Evolutionary conservation across 495 filamentous ascomycete species (phyloP).

Genomic region (Penicillium verhagenii): DNA sequence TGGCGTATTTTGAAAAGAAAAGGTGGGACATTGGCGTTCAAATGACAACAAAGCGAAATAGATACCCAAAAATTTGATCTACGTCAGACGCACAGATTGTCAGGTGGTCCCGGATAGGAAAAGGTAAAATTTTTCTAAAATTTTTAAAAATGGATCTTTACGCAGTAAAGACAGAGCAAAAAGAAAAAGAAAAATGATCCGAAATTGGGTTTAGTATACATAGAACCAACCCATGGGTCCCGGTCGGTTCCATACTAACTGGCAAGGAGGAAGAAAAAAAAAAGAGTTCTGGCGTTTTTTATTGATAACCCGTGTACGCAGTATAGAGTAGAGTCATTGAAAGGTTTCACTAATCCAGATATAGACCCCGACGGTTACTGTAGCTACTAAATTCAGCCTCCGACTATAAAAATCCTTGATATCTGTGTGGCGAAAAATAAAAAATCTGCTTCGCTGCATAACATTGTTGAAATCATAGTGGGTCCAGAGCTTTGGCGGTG

Average conservation of each 20-base stretch:
- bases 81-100: slow-evolving; percentile 20
- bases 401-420: neutral
- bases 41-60: slow-evolving; percentile 5
- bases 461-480: slow-evolving; percentile 2
- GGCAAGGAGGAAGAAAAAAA: neutral
- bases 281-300: neutral
- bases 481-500: slow-evolving; percentile 6
- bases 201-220: neutral
- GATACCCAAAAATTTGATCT: slow-evolving; percentile 28
- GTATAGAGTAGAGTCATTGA: neutral
- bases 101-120: neutral
- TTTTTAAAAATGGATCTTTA: too few relatives aligned
- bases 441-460: slow-evolving; percentile 4
- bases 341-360: neutral
- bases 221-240: slow-evolving; percentile 1
- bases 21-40: slow-evolving; percentile 6
- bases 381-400: too few relatives aligned
- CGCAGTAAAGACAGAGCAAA: neutral
- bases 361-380: slow-evolving; percentile 1
- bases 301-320: neutral
- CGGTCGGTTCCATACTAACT: neutral
- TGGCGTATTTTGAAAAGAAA: slow-evolving; percentile 4
- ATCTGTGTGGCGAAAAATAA: slow-evolving; percentile 5
- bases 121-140: too few relatives aligned
- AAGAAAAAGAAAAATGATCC: slow-evolving; percentile 6